These are phyloP conservation scores for Phylloboletellus chloephorus DNA, from an alignment of 1,284 basidiomycete genomes.

Conservation along the genomic window DNA sequence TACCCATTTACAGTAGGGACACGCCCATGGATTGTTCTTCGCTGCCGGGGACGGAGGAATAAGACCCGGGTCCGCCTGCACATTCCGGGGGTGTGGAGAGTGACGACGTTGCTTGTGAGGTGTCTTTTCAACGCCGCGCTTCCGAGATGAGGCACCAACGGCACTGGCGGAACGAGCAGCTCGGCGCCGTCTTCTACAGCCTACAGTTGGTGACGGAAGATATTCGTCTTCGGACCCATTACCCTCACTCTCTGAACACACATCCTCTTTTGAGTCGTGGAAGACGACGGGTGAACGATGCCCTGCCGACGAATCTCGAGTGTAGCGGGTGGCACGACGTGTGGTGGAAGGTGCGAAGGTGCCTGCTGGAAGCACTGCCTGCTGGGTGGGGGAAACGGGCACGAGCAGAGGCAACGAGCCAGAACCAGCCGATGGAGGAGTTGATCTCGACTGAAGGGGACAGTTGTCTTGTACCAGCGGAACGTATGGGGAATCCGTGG, in stretches of 20 bases:
- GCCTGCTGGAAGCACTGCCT: not conserved
- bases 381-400: not conserved
- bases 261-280: constrained; percentile 18
- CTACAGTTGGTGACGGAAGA: constrained; percentile 24
- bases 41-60: constrained; percentile 13
- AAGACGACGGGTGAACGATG: constrained; percentile 1
- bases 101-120: constrained; percentile 30
- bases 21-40: constrained; percentile 30
- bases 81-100: constrained; percentile 38
- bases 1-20: constrained; percentile 32
- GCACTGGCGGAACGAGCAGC: constrained; percentile 3
- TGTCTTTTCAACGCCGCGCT: constrained; percentile 4
- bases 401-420: not conserved
- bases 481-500: constrained; percentile 14
- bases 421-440: constrained; percentile 1
- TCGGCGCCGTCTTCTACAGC: constrained; percentile 24
- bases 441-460: constrained; percentile 4
- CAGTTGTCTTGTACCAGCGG: constrained; percentile 9
- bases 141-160: constrained; percentile 6
- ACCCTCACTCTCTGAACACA: constrained; percentile 25
- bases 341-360: not conserved
- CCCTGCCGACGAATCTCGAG: constrained; percentile 9
- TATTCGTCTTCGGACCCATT: constrained; percentile 31
- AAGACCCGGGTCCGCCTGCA: constrained; percentile 26
- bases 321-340: constrained; percentile 14